Base-by-base conservation (phyloP, 148 eudicot genomes). In the Silene latifolia region DNA sequence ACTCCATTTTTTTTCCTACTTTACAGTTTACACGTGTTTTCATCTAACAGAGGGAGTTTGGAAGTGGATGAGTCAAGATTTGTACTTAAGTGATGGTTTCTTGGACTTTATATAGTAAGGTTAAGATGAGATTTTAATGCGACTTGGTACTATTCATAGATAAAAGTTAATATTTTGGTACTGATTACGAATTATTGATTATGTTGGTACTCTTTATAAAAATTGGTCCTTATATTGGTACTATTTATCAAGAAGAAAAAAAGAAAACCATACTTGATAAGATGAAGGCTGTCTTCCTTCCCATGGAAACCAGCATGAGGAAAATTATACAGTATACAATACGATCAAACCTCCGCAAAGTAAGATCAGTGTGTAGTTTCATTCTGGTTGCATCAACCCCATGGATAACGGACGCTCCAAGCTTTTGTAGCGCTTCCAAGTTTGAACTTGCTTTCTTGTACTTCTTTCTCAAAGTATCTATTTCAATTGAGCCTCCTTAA, bases 221-320 rank as follows among this genome's bases (percentile, higher is more conserved):
- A n/a, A n/a, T n/a, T n/a, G n/a, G n/a, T n/a, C n/a, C n/a, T n/a
- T n/a, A n/a, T n/a, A n/a, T n/a, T n/a, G n/a, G n/a, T n/a, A n/a
- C 2, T 27, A 27, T 27, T 1, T 27, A 27, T 27, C 1, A 27
- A 1, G 29, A 27, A 27, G 2, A 63, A 19, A 4, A 3, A 35
- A 39, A 42, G 39, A 66, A 42, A 42, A 20, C 13, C 54, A 10
- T 75, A 90, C 95, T 53, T 54, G 57, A 90, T 88, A 20, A 85
- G 64, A 48, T 3, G 63, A 0, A 4, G n/a, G 29, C 19, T 19
- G 24, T 79, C 77, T 84, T 86, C 89, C 71, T 53, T 80, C 29
- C 88, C 85, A 76, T 77, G 67, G 63, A 91, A 89, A 59, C 96
- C 92, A 4, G 93, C 96, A 35, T 86, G 96, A 11, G 96, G 91